Conservation (phyloP, 495 filamentous ascomycete genomes). For the Penicillium lividum region DNA sequence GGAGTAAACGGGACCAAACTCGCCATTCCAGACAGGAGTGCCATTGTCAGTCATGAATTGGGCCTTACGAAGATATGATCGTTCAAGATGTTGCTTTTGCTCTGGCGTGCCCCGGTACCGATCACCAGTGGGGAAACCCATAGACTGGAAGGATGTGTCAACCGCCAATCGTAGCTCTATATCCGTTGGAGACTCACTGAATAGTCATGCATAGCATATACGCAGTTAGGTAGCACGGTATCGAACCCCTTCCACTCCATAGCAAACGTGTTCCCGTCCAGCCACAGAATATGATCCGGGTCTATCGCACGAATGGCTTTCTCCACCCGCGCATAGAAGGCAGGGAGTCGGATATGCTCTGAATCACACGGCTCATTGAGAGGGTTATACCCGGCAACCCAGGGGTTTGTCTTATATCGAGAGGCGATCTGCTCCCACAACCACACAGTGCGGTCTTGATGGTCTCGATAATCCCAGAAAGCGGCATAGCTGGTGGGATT, state of each 20-base stretch:
- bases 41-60: conserved; percentile 55
- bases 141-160: conserved; percentile 20
- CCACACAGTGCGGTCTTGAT: conserved; percentile 60
- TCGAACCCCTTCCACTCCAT: conserved; percentile 54
- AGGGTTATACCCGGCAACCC: conserved; percentile 66
- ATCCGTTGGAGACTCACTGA: conserved; percentile 24
- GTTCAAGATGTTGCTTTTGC: conserved; percentile 51
- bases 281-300: conserved; percentile 61
- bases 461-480: conserved; percentile 65
- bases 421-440: conserved; percentile 61
- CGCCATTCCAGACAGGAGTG: conserved; percentile 66
- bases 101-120: conserved; percentile 51
- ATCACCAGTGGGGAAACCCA: conserved; percentile 59
- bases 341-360: conserved; percentile 52
- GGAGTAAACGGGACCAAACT: conserved; percentile 66
- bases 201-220: conserved; percentile 67
- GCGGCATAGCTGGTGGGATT: conserved; percentile 52
- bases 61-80: conserved; percentile 55
- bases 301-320: conserved; percentile 60
- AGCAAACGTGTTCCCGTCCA: conserved; percentile 67
- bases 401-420: conserved; percentile 56
- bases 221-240: conserved; percentile 52
- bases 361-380: conserved; percentile 67
- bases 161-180: background rate
- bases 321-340: conserved; percentile 59